Base-by-base conservation (phyloP, 129 eudicot genomes). In the Saposhnikovia divaricata region DNA sequence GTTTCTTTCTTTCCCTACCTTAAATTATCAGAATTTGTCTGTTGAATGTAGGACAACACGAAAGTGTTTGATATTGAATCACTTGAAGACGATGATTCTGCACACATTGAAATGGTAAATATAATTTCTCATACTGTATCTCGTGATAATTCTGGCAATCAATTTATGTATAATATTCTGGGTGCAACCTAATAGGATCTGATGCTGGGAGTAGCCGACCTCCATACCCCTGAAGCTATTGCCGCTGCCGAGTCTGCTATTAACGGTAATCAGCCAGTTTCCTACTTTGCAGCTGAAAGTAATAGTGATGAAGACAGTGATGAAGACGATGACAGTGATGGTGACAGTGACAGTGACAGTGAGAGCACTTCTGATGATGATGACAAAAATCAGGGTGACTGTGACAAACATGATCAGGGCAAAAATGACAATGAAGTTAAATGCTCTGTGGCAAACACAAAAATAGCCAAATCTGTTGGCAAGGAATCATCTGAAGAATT, bases 201-300 rank as follows among this genome's bases (percentile, higher is more conserved):
- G 82, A 93, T 93, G 96, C 78, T 93, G 48, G 98, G 98, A 18
- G 88, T 93, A 80, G 93, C 98, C 59, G 98, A 93, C 80, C 96
- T 93, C 53, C 96, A 88, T 75, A 93, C 98, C 55, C 96, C 96
- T 4, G 97, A 90, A 79, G 97, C 98, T 51, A 82, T 91, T 46
- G 89, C 96, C 76, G 97, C 97, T 65, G 98, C 98, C n/a, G 96
- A 93, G 84, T 87, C 92, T 27, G 96, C 96, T 51, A 77, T 91
- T 57, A 83, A 85, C 59, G 96, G 96, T 78, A 42, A 81, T 79
- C 97, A 83, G 34, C 90, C 90, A 16, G 80, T 82, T 46, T 68
- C 86, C 16, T 71, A 83, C 12, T 75, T 87, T 72, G 81, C 81
- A 66, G 77, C 51, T 27, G 70, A 70, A 43, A 88, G 86, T 81